Base-by-base conservation (phyloP, 2,329 filamentous ascomycete genomes). In the Curvularia sp. region DNA sequence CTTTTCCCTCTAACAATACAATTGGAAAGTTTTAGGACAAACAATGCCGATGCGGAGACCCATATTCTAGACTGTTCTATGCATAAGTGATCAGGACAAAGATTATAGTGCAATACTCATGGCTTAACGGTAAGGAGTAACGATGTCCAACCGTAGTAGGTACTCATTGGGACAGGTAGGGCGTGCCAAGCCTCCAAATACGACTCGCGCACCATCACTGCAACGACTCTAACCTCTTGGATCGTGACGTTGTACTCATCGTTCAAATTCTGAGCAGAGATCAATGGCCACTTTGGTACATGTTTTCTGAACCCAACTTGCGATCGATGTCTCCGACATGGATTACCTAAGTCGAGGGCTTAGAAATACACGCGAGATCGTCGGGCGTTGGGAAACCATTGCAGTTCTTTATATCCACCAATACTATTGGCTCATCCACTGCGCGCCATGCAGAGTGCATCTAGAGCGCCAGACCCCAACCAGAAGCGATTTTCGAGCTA, bases 401-500 rank as follows among this genome's bases (percentile, higher is more conserved):
- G 28, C 42, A 53, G 28, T 43, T 20, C 43, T 53, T 38, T 50
- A 48, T 42, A 28, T 10, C 13, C 9, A 46, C 43, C 55, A 51
- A 30, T 44, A 31, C 50, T 12, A 54, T 48, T 53, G 49, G 53
- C 33, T 39, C 47, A 46, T 39, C 15, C 6, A 4, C 7, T 7
- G 20, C 22, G 22, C 53, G 43, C 24, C 28, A 31, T 44, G 46
- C 53, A 55, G 47, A 46, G 3, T 50, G 15, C 38, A 51, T 20
- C 13, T 20, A 30, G 28, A 33, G 28, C 12, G 5, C 39, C 39
- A 51, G 18, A n/a, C 43, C 30, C 4, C 33, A 47, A 12, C 39
- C n/a, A 49, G 22, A 7, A 38, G 44, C 53, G 49, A 8, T 49
- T 47, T 22, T 24, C 4, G 51, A 55, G 10, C 53, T 69, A 67